Conservation (phyloP, 495 filamentous ascomycete genomes). For the Elasticomyces elasticus region DNA sequence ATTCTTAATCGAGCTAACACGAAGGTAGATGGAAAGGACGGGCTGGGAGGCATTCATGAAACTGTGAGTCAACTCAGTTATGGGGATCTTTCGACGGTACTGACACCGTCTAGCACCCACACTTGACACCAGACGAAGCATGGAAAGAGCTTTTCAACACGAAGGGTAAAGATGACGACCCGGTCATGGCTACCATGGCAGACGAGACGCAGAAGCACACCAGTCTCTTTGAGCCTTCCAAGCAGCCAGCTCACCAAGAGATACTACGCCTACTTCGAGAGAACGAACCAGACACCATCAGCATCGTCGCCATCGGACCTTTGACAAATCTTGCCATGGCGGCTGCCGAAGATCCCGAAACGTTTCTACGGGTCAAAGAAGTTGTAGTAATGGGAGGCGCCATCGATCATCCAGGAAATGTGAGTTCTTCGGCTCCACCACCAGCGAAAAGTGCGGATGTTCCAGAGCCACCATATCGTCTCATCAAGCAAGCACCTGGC, state of each 20-base stretch:
- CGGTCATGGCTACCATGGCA: slow-evolving; percentile 28
- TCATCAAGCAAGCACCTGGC: slow-evolving; percentile 26
- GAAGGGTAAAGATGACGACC: slow-evolving; percentile 34
- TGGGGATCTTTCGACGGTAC: background rate
- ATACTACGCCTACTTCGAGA: slow-evolving; percentile 73
- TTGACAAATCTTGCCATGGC: slow-evolving; percentile 86
- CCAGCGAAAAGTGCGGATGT: background rate
- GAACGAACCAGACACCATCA: slow-evolving; percentile 73
- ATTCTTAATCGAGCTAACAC: background rate
- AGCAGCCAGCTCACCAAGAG: slow-evolving; percentile 61
- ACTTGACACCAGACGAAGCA: slow-evolving; percentile 69
- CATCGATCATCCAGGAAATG: slow-evolving; percentile 70
- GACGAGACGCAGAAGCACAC: slow-evolving; percentile 29
- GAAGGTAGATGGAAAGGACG: slow-evolving; percentile 69
- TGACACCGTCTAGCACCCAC: slow-evolving; percentile 34
- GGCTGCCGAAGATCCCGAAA: slow-evolving; percentile 70
- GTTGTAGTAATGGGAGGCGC: slow-evolving; percentile 95
- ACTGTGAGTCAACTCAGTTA: slow-evolving; percentile 43
- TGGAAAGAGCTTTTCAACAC: slow-evolving; percentile 74
- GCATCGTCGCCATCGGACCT: slow-evolving; percentile 79
- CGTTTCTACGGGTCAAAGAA: slow-evolving; percentile 80
- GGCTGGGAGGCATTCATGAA: slow-evolving; percentile 80
- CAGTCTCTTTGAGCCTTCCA: slow-evolving; percentile 60
- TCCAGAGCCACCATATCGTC: slow-evolving; percentile 22
- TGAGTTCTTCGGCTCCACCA: slow-evolving; percentile 26